Evolutionary conservation across 139 green algal genomes (phyloP), one percentile per base, ranked within the genome.

Genomic region (Volvox reticuliferus): DNA sequence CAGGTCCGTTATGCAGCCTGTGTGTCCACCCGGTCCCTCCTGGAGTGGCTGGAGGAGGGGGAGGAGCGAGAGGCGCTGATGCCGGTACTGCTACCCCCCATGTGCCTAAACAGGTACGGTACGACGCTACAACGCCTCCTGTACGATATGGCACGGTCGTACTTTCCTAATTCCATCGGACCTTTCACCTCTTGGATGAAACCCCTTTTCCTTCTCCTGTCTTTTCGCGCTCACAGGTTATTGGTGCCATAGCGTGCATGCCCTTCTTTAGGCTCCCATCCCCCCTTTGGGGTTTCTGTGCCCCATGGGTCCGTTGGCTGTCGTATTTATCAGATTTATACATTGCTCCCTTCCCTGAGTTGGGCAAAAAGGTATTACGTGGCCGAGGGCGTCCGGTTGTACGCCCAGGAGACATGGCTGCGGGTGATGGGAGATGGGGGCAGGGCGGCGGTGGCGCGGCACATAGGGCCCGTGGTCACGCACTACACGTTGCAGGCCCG

Each of bases 31-130:
- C 92, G 97, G 0, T 94, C 92, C 0, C 97, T 99, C 90, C 91
- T 99, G 86, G 33, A 89, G 82, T 90, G 84, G 30, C 67, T 95
- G 61, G 83, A 78, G 0, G 33, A 75, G 26, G 69, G 69, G 2
- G 88, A 94, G 16, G 32, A 67, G 9, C 84, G 92, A 30, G 91
- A 96, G 63, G 32, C 67, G 20, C 85, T 97, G 1, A 88, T 97
- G 71, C 90, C 94, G 0, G n/a, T 92, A 1, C 91, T 99, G 90
- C 93, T 98, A 86, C 96, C 96, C 24, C 88, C 95, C 83, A 98
- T 99, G 95, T 98, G 96, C 94, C 94, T 99, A 63, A 99, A 99
- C 95, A 95, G 98, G 82, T 95, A 88, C 65, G 65, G 65, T 55
- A 55, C 44, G 44, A 55, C 44, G 44, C 44, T 9, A 55, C 9